phyloP scores from a whole-genome alignment of 352 stramenopile species.

The Pythium phragmitis region DNA sequence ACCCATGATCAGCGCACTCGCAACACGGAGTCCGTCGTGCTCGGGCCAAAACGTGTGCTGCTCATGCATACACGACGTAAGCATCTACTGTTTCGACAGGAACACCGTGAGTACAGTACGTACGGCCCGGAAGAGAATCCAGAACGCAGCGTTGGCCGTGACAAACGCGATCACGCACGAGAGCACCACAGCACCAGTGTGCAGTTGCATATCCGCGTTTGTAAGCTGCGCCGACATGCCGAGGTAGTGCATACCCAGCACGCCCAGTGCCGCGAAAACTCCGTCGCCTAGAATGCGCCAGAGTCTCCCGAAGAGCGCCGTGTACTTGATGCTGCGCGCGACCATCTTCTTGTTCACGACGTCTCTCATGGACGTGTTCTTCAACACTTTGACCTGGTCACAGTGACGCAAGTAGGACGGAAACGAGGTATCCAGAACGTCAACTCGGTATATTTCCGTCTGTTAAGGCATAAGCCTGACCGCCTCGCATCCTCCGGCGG shows the following conservation, averaged over 20 bases:
- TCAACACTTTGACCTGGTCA: slow-evolving; percentile 31
- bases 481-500: neutral
- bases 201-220: slow-evolving; percentile 44
- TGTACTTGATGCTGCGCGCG: slow-evolving; percentile 42
- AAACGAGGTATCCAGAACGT: neutral
- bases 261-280: slow-evolving; percentile 51
- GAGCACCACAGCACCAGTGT: slow-evolving; percentile 39
- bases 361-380: slow-evolving; percentile 43
- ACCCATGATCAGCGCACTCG: slow-evolving; percentile 66
- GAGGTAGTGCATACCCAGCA: slow-evolving; percentile 74
- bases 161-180: slow-evolving; percentile 62
- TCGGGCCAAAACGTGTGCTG: slow-evolving; percentile 66
- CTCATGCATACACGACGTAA: neutral
- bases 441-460: slow-evolving; percentile 3
- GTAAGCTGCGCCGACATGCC: slow-evolving; percentile 70
- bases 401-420: too few species aligned
- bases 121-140: slow-evolving; percentile 76
- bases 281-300: slow-evolving; percentile 50
- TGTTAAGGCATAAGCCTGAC: neutral
- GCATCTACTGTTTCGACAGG: neutral
- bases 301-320: slow-evolving; percentile 58
- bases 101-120: neutral
- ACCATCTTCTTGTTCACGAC: slow-evolving; percentile 47
- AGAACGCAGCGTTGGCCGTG: slow-evolving; percentile 65
- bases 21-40: slow-evolving; percentile 45